A percentile compares a stretch with the other conserved stretches of the same genome.
phyloP scores from a whole-genome alignment of 2,329 filamentous ascomycete species.

The Aspergillus clavatus region DNA sequence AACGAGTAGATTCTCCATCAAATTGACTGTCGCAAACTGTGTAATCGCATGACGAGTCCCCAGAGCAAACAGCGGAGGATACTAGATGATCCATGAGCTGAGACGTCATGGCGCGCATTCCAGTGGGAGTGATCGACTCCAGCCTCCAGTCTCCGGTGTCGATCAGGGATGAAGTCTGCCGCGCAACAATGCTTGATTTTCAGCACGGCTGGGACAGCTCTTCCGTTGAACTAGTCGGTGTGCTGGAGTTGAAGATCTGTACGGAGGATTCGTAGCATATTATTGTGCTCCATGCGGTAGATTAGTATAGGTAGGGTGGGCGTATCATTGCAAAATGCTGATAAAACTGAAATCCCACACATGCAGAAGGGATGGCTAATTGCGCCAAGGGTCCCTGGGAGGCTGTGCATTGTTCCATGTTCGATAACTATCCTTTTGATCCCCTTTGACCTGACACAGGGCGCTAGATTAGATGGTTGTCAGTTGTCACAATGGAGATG shows the following conservation, averaged over 20 bases:
- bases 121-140: constrained; percentile 1
- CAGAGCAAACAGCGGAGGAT: background rate
- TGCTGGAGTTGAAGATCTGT: constrained; percentile 1
- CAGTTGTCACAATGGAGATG: no score
- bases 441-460: no score
- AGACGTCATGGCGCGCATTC: constrained; percentile 9
- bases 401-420: background rate
- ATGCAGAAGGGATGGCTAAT: background rate
- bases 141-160: background rate
- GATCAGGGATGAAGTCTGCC: constrained; percentile 9
- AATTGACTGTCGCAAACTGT: background rate
- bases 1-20: background rate
- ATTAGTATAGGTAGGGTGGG: no score
- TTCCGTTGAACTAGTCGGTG: no score
- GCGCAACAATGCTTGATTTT: no score
- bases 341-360: background rate
- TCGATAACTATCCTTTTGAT: no score
- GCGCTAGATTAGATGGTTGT: no score
- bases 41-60: background rate
- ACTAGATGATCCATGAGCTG: constrained; percentile 5
- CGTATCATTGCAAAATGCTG: background rate
- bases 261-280: no score
- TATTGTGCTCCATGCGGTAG: no score
- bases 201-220: no score
- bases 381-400: background rate